A percentile compares a stretch with the other conserved stretches of the same genome.
phyloP scores from a whole-genome alignment of 257 asterid species.

The Eucommia ulmoides region DNA sequence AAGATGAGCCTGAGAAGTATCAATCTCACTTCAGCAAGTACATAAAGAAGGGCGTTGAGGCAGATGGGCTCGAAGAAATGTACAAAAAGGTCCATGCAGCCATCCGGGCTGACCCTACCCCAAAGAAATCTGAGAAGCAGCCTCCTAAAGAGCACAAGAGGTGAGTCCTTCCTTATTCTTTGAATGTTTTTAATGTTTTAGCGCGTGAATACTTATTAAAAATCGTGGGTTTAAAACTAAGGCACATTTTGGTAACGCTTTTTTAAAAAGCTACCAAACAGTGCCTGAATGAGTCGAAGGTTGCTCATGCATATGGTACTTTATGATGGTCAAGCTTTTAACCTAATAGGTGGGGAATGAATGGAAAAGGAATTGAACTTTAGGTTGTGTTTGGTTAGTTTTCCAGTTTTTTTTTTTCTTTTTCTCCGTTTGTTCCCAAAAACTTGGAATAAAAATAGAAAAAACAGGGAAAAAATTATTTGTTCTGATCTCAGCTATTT shows the following conservation, averaged over 20 bases:
- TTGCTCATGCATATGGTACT: neutral
- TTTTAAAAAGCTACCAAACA: neutral
- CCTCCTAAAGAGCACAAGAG: constrained; percentile 63
- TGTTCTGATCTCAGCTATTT: too few relatives aligned
- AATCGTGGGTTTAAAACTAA: neutral
- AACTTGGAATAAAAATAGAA: too few relatives aligned
- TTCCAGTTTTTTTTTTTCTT: too few relatives aligned
- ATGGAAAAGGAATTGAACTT: too few relatives aligned
- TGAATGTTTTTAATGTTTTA: neutral
- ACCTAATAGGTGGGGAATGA: neutral
- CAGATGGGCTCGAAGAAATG: constrained; percentile 44
- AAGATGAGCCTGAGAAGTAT: constrained; percentile 70
- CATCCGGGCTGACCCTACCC: constrained; percentile 50
- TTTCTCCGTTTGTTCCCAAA: too few relatives aligned
- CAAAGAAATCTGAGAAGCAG: constrained; percentile 43
- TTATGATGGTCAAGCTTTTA: neutral
- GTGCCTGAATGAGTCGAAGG: neutral
- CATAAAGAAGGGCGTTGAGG: constrained; percentile 36
- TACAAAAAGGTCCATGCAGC: constrained; percentile 75
- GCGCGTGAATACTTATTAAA: neutral
- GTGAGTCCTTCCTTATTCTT: too few relatives aligned
- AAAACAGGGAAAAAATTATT: too few relatives aligned
- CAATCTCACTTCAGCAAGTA: constrained; percentile 55
- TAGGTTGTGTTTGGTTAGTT: too few relatives aligned
- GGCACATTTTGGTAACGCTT: neutral